These are phyloP conservation scores for Nepenthes alata DNA, from an alignment of 179 eudicot species.

Conservation along the genomic window DNA sequence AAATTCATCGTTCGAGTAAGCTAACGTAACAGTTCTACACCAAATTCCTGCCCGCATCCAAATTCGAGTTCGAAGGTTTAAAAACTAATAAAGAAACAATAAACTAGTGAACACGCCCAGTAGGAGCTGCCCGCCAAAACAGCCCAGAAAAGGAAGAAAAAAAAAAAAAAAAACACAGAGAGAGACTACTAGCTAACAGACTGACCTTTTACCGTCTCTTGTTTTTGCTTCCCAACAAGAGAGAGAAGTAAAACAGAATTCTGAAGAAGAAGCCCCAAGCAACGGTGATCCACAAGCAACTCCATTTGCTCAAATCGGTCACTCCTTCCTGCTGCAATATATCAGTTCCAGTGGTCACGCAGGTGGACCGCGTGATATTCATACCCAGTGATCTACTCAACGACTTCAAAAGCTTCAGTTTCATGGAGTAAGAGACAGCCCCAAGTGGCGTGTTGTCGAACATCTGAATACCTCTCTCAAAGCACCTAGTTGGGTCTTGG, in stretches of 20 bases:
- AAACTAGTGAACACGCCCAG: not conserved
- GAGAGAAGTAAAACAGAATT: slow-evolving; percentile 46
- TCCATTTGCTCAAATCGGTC: slow-evolving; percentile 41
- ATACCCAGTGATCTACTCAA: slow-evolving; percentile 33
- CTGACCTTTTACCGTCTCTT: slow-evolving; percentile 33
- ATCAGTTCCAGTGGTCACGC: slow-evolving; percentile 45
- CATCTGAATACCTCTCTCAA: slow-evolving; percentile 40
- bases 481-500: slow-evolving; percentile 37
- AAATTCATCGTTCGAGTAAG: not conserved
- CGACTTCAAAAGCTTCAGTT: slow-evolving; percentile 25
- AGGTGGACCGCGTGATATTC: slow-evolving; percentile 34
- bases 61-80: not conserved
- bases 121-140: not conserved
- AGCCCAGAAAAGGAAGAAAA: not conserved
- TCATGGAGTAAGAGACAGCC: slow-evolving; percentile 24
- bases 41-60: not conserved
- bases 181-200: not conserved
- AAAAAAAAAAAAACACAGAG: no score
- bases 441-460: slow-evolving; percentile 48
- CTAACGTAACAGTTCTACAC: slow-evolving; percentile 1
- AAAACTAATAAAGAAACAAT: not conserved
- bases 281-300: slow-evolving; percentile 45
- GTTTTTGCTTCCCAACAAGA: slow-evolving; percentile 52
- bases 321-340: slow-evolving; percentile 47
- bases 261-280: slow-evolving; percentile 72